phyloP scores from a whole-genome alignment of 768 basidiomycete genomes.

The Rhodosporidiobolus sp. region DNA sequence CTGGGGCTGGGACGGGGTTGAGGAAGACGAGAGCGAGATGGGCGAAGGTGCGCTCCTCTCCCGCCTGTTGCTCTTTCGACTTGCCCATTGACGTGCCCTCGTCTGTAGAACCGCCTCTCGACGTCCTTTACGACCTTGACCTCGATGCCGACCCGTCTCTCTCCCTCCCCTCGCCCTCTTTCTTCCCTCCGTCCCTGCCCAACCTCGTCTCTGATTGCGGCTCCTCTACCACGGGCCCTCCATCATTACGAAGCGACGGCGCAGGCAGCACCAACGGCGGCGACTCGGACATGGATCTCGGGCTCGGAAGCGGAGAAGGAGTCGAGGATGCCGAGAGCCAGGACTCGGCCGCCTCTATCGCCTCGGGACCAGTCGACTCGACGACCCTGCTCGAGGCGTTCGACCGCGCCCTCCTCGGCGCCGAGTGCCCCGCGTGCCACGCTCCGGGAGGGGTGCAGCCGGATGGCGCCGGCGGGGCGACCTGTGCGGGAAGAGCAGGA shows the following conservation, averaged over 20 bases:
- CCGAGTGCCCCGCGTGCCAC: conserved; percentile 4
- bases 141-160: background rate
- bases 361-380: background rate
- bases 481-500: background rate
- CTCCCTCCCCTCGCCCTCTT: background rate
- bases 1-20: background rate
- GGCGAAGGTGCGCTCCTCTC: conserved; percentile 4
- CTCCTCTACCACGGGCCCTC: background rate
- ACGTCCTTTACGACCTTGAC: conserved; percentile 9
- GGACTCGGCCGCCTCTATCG: background rate
- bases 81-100: background rate
- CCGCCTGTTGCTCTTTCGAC: background rate
- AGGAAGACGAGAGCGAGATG: background rate
- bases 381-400: background rate
- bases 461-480: background rate
- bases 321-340: background rate
- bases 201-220: background rate
- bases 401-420: background rate
- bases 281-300: conserved; percentile 1
- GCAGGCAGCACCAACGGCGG: background rate
- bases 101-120: conserved; percentile 17
- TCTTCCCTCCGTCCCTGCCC: background rate
- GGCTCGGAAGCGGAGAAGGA: background rate
- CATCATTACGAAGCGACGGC: background rate
- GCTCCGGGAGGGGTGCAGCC: background rate